A percentile compares a stretch with the other conserved stretches of the same genome.
Evolutionary conservation across 805 yeast species (phyloP).

Genomic region (Yamadazyma philogaea): DNA sequence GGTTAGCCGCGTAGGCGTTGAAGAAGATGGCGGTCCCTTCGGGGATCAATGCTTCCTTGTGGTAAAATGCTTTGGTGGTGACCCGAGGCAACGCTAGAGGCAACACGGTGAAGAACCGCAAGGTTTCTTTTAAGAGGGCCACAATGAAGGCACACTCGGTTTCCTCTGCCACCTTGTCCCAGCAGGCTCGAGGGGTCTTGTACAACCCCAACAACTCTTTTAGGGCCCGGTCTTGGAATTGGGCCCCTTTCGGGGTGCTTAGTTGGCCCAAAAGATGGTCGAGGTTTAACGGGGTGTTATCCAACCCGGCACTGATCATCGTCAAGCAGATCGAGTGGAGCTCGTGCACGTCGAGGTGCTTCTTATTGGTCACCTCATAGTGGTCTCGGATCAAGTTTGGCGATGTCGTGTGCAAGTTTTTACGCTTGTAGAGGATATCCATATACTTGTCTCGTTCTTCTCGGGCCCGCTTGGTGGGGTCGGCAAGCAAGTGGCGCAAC

Average conservation of each 20-base stretch:
- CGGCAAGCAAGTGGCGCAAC: slow-evolving; percentile 24
- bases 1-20: slow-evolving; percentile 72
- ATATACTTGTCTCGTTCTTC: slow-evolving; percentile 50
- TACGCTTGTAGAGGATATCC: slow-evolving; percentile 24
- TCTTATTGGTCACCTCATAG: slow-evolving; percentile 5
- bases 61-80: slow-evolving; percentile 50
- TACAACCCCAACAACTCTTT: slow-evolving; percentile 35
- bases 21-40: slow-evolving; percentile 53
- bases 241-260: slow-evolving; percentile 26
- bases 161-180: slow-evolving; percentile 24
- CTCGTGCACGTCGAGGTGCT: slow-evolving; percentile 29
- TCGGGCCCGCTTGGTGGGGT: slow-evolving; percentile 24
- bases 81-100: slow-evolving; percentile 66
- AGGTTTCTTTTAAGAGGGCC: slow-evolving; percentile 62
- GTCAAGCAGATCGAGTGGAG: slow-evolving; percentile 62
- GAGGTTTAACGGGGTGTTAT: slow-evolving; percentile 64
- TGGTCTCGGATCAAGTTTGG: slow-evolving; percentile 2
- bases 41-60: slow-evolving; percentile 47
- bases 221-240: slow-evolving; percentile 45
- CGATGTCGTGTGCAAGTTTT: not conserved
- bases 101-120: slow-evolving; percentile 60
- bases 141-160: slow-evolving; percentile 46
- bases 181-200: slow-evolving; percentile 13
- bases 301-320: slow-evolving; percentile 77
- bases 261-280: slow-evolving; percentile 61